Conservation (phyloP, 371 early-diverging fungal species). For the Circinella minor region DNA sequence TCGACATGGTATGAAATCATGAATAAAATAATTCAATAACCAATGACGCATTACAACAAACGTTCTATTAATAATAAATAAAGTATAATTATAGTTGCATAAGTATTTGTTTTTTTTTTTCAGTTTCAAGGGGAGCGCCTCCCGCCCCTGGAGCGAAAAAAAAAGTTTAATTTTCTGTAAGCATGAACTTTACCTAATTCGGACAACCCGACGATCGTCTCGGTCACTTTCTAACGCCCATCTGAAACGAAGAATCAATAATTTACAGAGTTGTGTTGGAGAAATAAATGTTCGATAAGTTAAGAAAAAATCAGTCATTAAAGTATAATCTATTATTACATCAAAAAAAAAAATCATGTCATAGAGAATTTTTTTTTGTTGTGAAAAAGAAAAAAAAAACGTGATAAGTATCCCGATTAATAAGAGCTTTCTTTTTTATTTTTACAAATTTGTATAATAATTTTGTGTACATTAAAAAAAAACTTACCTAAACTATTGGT, state of each 20-base stretch:
- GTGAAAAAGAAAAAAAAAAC: too few relatives aligned
- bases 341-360: too few relatives aligned
- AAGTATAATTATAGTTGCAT: neutral
- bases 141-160: too few relatives aligned
- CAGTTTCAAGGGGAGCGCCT: too few relatives aligned
- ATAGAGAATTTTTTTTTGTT: too few relatives aligned
- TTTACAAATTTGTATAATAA: too few relatives aligned
- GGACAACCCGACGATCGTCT: slow-evolving; percentile 59
- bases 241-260: slow-evolving; percentile 63
- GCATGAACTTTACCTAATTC: slow-evolving; percentile 53
- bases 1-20: slow-evolving; percentile 62
- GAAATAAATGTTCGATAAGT: slow-evolving; percentile 71
- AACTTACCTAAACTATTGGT: slow-evolving; percentile 63
- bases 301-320: slow-evolving; percentile 74
- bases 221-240: slow-evolving; percentile 65
- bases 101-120: neutral
- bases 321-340: slow-evolving; percentile 57
- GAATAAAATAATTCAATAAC: slow-evolving; percentile 69
- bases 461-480: neutral
- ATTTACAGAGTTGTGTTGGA: slow-evolving; percentile 57
- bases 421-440: too few relatives aligned
- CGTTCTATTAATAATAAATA: slow-evolving; percentile 35
- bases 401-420: too few relatives aligned
- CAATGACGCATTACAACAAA: slow-evolving; percentile 73
- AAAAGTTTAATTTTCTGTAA: too few relatives aligned